phyloP scores from a whole-genome alignment of 768 basidiomycete genomes.

The Rickenella mellea region DNA sequence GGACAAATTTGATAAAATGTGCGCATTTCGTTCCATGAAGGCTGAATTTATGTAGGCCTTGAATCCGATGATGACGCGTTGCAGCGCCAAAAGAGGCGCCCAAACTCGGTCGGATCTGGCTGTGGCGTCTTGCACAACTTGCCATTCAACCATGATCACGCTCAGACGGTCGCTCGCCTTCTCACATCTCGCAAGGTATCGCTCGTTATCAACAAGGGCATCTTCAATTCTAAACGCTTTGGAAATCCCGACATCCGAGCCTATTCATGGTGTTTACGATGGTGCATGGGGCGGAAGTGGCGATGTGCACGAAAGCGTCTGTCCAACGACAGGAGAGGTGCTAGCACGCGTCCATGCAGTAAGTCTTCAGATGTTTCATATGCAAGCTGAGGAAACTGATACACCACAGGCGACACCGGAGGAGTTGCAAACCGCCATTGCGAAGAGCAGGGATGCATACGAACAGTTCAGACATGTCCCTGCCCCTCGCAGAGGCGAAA shows the following conservation, averaged over 20 bases:
- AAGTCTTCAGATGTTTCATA: conserved; percentile 15
- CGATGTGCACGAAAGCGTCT: conserved; percentile 57
- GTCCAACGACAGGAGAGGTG: conserved; percentile 83
- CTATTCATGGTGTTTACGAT: conserved; percentile 71
- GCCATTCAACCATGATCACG: no score
- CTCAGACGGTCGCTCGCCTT: no score
- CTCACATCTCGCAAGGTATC: no score
- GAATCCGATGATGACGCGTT: no score
- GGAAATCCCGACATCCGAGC: conserved; percentile 46
- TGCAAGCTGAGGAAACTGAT: conserved; percentile 1
- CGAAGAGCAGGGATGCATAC: conserved; percentile 68
- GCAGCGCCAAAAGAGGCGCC: no score
- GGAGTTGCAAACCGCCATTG: conserved; percentile 64
- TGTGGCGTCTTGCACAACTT: no score
- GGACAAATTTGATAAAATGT: no score
- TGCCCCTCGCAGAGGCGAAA: conserved; percentile 81
- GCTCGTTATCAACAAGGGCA: conserved; percentile 60
- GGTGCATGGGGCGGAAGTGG: conserved; percentile 75
- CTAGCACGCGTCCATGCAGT: conserved; percentile 69
- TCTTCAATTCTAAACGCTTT: conserved; percentile 56
- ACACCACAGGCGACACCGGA: conserved; percentile 48
- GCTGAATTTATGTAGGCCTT: no score
- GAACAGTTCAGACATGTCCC: conserved; percentile 64
- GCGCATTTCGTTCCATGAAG: no score
- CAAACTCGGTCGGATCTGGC: no score